These are phyloP conservation scores for Colletotrichum liaoningense DNA, from an alignment of 2,329 filamentous ascomycete genomes.

Conservation along the genomic window DNA sequence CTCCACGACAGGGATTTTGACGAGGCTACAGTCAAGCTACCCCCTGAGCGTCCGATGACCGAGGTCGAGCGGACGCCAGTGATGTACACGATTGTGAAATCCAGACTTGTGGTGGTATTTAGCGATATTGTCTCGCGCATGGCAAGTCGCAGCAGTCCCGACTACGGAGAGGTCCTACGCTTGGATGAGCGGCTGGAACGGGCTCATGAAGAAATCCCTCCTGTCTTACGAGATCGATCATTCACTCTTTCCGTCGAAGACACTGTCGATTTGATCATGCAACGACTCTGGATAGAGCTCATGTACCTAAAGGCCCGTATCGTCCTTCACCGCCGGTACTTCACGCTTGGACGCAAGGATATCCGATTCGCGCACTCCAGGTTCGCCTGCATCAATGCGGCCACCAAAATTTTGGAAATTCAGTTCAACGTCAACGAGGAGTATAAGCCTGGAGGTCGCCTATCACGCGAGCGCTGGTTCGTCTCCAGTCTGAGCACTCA, in stretches of 20 bases:
- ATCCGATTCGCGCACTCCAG: constrained; percentile 52
- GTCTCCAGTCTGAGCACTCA: constrained; percentile 54
- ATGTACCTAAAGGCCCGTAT: constrained; percentile 53
- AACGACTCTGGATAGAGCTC: constrained; percentile 51
- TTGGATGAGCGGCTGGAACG: constrained; percentile 49
- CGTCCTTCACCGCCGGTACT: constrained; percentile 51
- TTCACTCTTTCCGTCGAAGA: constrained; percentile 46
- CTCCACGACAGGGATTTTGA: constrained; percentile 57
- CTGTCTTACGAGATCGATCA: constrained; percentile 44
- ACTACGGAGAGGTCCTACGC: constrained; percentile 51
- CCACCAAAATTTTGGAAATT: constrained; percentile 53
- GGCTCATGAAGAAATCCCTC: constrained; percentile 46
- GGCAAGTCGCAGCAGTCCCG: constrained; percentile 31
- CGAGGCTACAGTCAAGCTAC: constrained; percentile 46
- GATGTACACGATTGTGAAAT: constrained; percentile 41
- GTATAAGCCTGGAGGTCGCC: constrained; percentile 50
- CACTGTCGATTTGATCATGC: constrained; percentile 50
- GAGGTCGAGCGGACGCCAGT: constrained; percentile 40
- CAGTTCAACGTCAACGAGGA: constrained; percentile 56
- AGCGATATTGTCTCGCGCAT: constrained; percentile 39
- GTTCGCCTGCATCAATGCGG: constrained; percentile 55
- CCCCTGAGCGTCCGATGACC: constrained; percentile 45
- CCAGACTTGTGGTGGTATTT: constrained; percentile 40
- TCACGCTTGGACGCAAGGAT: constrained; percentile 46
- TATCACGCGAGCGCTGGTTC: constrained; percentile 55